phyloP scores from a whole-genome alignment of 2,329 filamentous ascomycete species.

The Penicillium sp. region DNA sequence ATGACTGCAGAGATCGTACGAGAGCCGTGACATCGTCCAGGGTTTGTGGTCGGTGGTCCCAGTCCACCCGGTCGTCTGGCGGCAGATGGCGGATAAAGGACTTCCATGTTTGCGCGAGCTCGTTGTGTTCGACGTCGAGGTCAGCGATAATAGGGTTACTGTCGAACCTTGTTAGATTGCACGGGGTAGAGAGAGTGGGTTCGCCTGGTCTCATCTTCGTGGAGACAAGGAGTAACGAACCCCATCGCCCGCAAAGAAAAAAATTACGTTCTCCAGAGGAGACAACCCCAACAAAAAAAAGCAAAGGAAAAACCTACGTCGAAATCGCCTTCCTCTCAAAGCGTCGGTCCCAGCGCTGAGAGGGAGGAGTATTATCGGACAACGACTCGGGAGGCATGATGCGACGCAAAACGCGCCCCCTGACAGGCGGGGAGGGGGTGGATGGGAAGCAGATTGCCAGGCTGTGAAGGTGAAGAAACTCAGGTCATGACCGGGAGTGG shows the following conservation, averaged over 20 bases:
- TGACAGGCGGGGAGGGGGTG: slow-evolving; percentile 8
- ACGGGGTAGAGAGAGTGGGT: background rate
- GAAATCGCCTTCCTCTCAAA: slow-evolving; percentile 36
- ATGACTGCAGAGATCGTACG: slow-evolving; percentile 31
- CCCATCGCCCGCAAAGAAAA: background rate
- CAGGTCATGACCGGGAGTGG: slow-evolving; percentile 25
- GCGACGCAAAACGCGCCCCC: slow-evolving; percentile 20
- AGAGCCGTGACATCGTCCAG: slow-evolving; percentile 34
- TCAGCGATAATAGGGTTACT: slow-evolving; percentile 36
- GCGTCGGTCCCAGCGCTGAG: slow-evolving; percentile 30
- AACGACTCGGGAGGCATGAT: slow-evolving; percentile 24
- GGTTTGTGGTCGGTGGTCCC: slow-evolving; percentile 33
- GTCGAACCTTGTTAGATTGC: background rate
- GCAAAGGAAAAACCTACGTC: slow-evolving; percentile 23
- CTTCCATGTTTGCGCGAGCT: slow-evolving; percentile 43
- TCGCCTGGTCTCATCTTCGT: background rate
- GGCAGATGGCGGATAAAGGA: slow-evolving; percentile 36
- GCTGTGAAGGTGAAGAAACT: background rate
- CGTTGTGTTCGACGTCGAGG: slow-evolving; percentile 45
- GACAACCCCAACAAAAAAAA: background rate
- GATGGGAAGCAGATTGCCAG: slow-evolving; percentile 8
- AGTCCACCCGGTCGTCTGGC: slow-evolving; percentile 31
- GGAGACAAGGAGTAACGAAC: background rate
- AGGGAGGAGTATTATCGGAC: slow-evolving; percentile 15
- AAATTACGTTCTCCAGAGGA: background rate